phyloP scores from a whole-genome alignment of 306 rosid genomes.

The Cucurbita argyrosperma region DNA sequence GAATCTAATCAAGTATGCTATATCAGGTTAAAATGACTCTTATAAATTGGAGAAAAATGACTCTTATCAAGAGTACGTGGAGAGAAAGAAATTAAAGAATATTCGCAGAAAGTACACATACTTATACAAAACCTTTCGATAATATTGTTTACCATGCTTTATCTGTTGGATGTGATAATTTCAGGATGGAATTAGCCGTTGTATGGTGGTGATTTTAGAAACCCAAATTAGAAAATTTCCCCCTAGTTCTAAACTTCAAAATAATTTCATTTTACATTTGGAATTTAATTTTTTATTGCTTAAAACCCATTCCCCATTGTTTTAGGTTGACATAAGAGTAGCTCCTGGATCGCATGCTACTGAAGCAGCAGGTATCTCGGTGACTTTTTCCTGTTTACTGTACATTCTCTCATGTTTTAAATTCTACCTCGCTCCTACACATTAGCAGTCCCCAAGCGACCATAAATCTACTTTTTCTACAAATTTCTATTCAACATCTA shows the following conservation, averaged over 20 bases:
- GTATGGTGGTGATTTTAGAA: too few relatives aligned
- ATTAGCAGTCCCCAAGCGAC: not conserved
- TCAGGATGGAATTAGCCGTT: too few relatives aligned
- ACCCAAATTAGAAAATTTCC: not conserved
- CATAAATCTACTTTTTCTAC: not conserved
- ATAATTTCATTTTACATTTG: not conserved
- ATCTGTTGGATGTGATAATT: too few relatives aligned
- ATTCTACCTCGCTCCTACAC: not conserved
- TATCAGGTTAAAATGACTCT: too few relatives aligned
- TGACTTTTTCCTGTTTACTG: conserved; percentile 2
- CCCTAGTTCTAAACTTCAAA: not conserved
- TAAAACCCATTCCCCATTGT: conserved; percentile 3
- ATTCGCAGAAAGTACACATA: too few relatives aligned
- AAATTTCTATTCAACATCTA: not conserved
- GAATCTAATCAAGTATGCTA: too few relatives aligned
- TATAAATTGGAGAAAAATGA: too few relatives aligned
- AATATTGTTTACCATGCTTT: too few relatives aligned
- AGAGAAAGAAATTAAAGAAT: too few relatives aligned
- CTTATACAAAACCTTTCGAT: too few relatives aligned
- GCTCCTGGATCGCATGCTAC: conserved; percentile 96
- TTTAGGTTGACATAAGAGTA: conserved; percentile 82
- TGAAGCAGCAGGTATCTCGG: conserved; percentile 57
- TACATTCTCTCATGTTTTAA: not conserved
- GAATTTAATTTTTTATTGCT: not conserved
- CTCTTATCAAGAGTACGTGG: too few relatives aligned